phyloP scores from a whole-genome alignment of 2,329 filamentous ascomycete genomes.

The Plectosphaerella cucumerina region DNA sequence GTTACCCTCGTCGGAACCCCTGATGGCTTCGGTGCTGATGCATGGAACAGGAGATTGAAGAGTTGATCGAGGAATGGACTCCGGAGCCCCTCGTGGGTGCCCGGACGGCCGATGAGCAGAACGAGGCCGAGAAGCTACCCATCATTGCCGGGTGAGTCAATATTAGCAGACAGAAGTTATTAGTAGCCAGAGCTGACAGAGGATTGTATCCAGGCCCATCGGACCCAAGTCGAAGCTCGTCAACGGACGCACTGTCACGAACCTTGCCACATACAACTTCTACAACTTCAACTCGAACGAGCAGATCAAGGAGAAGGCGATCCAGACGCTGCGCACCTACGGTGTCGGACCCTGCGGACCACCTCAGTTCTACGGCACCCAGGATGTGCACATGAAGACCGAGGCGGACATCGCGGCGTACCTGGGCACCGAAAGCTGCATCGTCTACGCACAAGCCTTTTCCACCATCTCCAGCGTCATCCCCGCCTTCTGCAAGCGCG shows the following conservation, averaged over 20 bases:
- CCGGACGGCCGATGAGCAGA: slow-evolving; percentile 70
- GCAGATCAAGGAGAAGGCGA: slow-evolving; percentile 88
- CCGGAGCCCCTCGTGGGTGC: slow-evolving; percentile 84
- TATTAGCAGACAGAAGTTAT: neutral
- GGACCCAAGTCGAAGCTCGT: slow-evolving; percentile 85
- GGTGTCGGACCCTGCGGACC: slow-evolving; percentile 96
- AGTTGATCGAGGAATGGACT: slow-evolving; percentile 92
- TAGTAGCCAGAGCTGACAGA: neutral
- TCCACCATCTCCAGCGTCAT: slow-evolving; percentile 97
- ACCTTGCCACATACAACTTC: slow-evolving; percentile 93
- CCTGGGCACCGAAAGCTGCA: slow-evolving; percentile 81
- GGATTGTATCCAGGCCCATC: slow-evolving; percentile 57
- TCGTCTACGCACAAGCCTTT: slow-evolving; percentile 94
- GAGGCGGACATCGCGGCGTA: slow-evolving; percentile 91
- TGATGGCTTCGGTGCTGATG: slow-evolving; percentile 18
- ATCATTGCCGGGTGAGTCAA: slow-evolving; percentile 82
- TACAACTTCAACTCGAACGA: slow-evolving; percentile 97
- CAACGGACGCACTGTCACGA: slow-evolving; percentile 85
- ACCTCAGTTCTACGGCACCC: slow-evolving; percentile 96
- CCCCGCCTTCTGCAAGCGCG: slow-evolving; percentile 92
- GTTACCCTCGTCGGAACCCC: slow-evolving; percentile 3
- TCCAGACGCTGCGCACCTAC: slow-evolving; percentile 89
- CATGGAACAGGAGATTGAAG: slow-evolving; percentile 72
- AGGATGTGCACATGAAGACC: slow-evolving; percentile 96
- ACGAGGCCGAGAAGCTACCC: slow-evolving; percentile 79